A percentile compares a stretch with the other conserved stretches of the same genome.
phyloP scores from a whole-genome alignment of 2,329 filamentous ascomycete species.

The Cladosporium cucumerinum region DNA sequence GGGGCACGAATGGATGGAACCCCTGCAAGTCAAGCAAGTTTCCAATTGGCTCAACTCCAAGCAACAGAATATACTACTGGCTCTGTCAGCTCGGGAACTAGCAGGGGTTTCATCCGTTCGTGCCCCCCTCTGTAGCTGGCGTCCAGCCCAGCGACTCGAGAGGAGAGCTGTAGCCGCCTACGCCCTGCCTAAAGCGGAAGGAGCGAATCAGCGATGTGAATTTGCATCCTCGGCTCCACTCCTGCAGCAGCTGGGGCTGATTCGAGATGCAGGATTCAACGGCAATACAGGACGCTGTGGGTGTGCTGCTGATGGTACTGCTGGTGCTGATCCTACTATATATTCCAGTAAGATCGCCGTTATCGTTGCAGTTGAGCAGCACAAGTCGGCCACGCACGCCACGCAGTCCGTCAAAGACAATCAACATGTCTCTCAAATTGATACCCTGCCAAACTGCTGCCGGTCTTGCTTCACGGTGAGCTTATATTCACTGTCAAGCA shows the following conservation, averaged over 20 bases:
- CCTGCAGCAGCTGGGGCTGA: background rate
- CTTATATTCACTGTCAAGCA: background rate
- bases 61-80: too few relatives aligned
- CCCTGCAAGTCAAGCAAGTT: too few relatives aligned
- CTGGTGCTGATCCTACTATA: background rate
- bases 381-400: background rate
- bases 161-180: background rate
- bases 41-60: too few relatives aligned
- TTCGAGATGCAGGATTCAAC: background rate
- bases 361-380: background rate
- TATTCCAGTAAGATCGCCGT: background rate
- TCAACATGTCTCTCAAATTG: background rate
- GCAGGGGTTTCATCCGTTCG: too few relatives aligned
- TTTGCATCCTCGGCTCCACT: background rate
- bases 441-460: background rate
- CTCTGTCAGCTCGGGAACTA: too few relatives aligned
- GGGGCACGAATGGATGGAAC: too few relatives aligned
- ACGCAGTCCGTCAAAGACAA: background rate
- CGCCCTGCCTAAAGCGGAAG: too few relatives aligned
- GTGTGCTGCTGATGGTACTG: background rate
- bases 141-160: too few relatives aligned
- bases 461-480: background rate
- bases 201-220: too few relatives aligned
- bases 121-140: too few relatives aligned
- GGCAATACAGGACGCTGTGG: background rate